Conservation (phyloP, 495 filamentous ascomycete genomes). For the Glutinoglossum americanum region DNA sequence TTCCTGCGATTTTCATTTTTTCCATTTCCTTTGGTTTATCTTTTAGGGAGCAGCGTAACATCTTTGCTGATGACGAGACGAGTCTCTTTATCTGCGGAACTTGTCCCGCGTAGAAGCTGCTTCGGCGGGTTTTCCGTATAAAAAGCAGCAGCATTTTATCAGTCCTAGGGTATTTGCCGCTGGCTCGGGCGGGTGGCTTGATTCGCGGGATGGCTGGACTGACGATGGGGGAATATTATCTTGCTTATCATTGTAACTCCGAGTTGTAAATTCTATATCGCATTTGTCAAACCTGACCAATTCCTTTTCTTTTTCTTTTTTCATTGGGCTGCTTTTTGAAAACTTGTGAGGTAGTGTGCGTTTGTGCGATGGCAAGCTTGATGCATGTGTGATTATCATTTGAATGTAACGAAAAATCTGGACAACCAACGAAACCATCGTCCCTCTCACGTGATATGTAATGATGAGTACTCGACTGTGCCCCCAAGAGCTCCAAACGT, state of each 20-base stretch:
- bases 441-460: too few species aligned
- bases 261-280: not conserved
- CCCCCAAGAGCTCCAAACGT: too few species aligned
- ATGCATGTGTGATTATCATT: too few species aligned
- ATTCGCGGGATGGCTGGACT: not conserved
- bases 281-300: not conserved
- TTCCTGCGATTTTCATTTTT: not conserved
- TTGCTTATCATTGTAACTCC: not conserved
- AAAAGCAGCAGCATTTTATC: not conserved
- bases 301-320: not conserved
- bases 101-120: not conserved
- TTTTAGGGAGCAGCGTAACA: not conserved
- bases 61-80: not conserved
- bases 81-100: conserved; percentile 1
- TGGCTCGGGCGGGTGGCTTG: too few species aligned
- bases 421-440: too few species aligned
- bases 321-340: too few species aligned
- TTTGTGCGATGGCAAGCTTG: too few species aligned
- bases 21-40: not conserved
- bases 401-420: too few species aligned
- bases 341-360: too few species aligned
- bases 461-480: too few species aligned
- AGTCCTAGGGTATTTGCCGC: not conserved
- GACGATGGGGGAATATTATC: not conserved
- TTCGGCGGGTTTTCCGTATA: not conserved